Base-by-base conservation (phyloP, 2,329 filamentous ascomycete genomes). In the Fusarium proliferatum region DNA sequence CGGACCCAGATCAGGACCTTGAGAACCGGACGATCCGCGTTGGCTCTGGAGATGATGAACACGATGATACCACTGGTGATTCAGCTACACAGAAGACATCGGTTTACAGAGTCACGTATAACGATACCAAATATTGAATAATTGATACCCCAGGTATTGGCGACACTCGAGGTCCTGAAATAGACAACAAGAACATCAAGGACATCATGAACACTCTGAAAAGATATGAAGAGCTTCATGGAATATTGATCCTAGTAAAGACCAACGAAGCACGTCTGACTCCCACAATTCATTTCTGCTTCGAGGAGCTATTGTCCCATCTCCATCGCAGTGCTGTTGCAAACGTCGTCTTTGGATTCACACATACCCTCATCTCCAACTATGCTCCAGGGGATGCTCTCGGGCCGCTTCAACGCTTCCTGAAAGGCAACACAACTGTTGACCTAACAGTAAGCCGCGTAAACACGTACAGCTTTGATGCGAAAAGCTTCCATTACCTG, bases 311-410 rank as follows among this genome's bases (percentile, higher is more conserved):
- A 0, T 19, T 76, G 1, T 39, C 56, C 1, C 46, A 69, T 13
- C 53, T 76, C 1, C 73, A 73, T 34, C 61, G 61, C 7, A 64
- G 57, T 9, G 73, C 73, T 12, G 60, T 68, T 10, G 30, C 42
- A 13, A 76, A 76, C 9, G 60, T 76, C 4, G 64, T 34, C 1
- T 74, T 76, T 58, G 70, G 73, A 1, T 76, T 76, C 26, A 76
- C 71, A 3, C 67, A 61, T n/a, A 62, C 71, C 1, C 64, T 72
- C 2, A 16, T 39, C 6, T 74, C 73, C 1, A 48, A 57, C 5
- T 75, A 73, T 9, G 48, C 15, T 9, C 58, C 69, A 1, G 72
- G 73, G 0, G 63, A 68, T 17, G 45, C 53, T 19, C 65, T 52
- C 9, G 26, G n/a, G 0, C 67, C 70, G 1, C 57, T 75, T 9